Percentiles rank a stretch among this genome's conserved stretches.
Conservation (phyloP, 2,329 filamentous ascomycete species). For the Exophiala mesophila region DNA sequence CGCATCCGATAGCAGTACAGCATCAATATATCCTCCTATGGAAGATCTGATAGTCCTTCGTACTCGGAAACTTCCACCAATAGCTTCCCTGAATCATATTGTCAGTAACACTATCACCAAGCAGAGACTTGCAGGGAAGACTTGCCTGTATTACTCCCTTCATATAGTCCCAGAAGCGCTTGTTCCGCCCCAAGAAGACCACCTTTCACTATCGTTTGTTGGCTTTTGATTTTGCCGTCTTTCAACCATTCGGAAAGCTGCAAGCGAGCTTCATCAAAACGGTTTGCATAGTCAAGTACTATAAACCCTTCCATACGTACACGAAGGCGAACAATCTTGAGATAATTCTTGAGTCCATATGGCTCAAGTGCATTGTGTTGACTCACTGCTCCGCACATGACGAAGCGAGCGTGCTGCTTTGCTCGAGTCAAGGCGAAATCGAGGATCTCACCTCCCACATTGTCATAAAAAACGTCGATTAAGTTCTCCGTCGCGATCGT, state of each 20-base stretch:
- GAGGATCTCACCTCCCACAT: constrained; percentile 33
- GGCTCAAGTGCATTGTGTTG: constrained; percentile 12
- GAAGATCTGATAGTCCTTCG: no score
- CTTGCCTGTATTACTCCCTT: constrained; percentile 64
- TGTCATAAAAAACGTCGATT: constrained; percentile 70
- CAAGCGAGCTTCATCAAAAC: constrained; percentile 52
- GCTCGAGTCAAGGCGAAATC: constrained; percentile 1
- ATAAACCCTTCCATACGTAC: not conserved
- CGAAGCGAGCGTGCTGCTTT: not conserved
- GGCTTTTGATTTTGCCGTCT: constrained; percentile 60
- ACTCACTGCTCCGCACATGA: constrained; percentile 59
- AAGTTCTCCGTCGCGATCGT: constrained; percentile 27
- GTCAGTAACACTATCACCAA: no score
- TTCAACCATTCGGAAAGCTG: constrained; percentile 66
- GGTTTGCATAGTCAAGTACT: constrained; percentile 56
- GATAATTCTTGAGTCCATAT: constrained; percentile 32
- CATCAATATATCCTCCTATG: no score
- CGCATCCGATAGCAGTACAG: no score
- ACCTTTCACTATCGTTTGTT: constrained; percentile 53
- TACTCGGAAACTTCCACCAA: no score
- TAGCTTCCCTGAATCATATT: no score
- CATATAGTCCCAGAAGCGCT: constrained; percentile 51
- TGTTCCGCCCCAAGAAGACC: constrained; percentile 44
- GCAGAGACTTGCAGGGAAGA: no score
- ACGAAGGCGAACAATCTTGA: constrained; percentile 44